Conservation (phyloP, 441 rosid genomes). For the Populus hybrid region DNA sequence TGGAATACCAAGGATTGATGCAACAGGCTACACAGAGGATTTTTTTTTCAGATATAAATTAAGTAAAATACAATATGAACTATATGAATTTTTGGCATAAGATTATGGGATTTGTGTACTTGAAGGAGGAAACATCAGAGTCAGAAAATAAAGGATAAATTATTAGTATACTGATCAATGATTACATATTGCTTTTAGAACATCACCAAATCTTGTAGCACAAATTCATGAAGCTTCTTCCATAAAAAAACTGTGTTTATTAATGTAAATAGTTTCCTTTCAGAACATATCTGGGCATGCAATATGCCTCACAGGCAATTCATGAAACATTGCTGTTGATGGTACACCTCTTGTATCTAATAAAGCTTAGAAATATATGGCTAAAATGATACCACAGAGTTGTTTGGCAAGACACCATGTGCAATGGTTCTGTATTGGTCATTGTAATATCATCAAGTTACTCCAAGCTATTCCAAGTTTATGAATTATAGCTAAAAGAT, state of each 20-base stretch:
- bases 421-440: not conserved
- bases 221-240: not conserved
- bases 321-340: not conserved
- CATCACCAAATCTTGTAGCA: not conserved
- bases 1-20: conserved; percentile 84
- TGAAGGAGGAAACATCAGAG: not conserved
- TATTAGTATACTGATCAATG: not conserved
- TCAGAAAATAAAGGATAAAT: not conserved
- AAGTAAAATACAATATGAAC: not conserved
- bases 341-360: not conserved
- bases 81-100: not conserved
- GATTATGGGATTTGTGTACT: not conserved
- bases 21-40: conserved; percentile 66
- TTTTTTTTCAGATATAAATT: conserved; percentile 1
- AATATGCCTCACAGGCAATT: not conserved
- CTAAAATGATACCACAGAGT: not conserved
- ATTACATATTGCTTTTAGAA: not conserved
- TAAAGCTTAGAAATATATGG: not conserved
- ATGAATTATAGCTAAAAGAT: not conserved
- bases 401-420: not conserved
- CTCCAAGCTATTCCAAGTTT: not conserved
- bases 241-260: not conserved
- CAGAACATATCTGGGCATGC: not conserved
- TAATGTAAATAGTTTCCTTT: not conserved
- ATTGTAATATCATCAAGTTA: not conserved